Base-by-base conservation (phyloP, 257 asterid species). In the Scutellaria minor region DNA sequence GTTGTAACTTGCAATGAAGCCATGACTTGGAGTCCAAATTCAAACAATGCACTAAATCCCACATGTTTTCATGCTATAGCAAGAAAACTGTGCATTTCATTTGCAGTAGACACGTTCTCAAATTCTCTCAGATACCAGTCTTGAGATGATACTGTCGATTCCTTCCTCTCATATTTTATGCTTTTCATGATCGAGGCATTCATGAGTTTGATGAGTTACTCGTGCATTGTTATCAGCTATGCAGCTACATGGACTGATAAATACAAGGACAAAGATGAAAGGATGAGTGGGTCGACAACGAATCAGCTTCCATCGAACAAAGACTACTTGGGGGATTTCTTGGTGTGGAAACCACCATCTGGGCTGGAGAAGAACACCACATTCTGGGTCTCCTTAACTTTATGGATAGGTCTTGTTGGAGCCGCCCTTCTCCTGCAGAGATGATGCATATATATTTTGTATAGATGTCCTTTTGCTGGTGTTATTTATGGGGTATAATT, bases 161-260 rank as follows among this genome's bases (percentile, higher is more conserved):
- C 65, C 6, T 54, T 54, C 22, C 60, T 54, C 60, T 22, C 56
- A 12, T 69, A 31, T 47, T 40, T 62, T 6, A 20, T 27, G 39
- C 44, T 50, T 18, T 22, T 70, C n/a, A 2, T 31, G 35, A 50
- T 37, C 20, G 50, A 24, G 61, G 44, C 18, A 64, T 42, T 41
- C 27, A 12, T 9, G 41, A 31, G 37, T 31, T 48, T 45, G 45
- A 40, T 27, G 67, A 40, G 22, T 70, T 9, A n/a, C 4, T 58
- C 10, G 4, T 31, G 27, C 45, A 48, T 20, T 66, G 9, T 59
- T 45, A 58, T 66, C 88, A 91, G 96, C 61, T 93, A 93, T 22
- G 98, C 98, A n/a, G 97, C 78, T 42, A 83, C 90, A 39, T 93
- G 98, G 98, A 87, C 78, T 5, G 96, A 89, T 78, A 93, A 93